These are phyloP conservation scores for Apiotrichum gracile DNA, from an alignment of 1,284 basidiomycete genomes.

Conservation along the genomic window DNA sequence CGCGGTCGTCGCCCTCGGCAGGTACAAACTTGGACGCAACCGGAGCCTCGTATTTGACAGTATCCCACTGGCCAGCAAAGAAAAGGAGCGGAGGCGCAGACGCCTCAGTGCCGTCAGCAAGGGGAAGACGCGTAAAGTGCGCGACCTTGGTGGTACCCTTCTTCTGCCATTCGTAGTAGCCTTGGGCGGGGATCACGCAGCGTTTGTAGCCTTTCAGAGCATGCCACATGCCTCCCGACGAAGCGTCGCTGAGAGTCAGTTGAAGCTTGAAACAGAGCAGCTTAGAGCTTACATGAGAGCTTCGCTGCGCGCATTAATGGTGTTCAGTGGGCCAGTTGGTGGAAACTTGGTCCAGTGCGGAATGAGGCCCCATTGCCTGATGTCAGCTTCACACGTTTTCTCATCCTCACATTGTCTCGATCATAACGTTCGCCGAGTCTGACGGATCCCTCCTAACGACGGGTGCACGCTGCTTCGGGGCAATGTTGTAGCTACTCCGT, in stretches of 20 bases:
- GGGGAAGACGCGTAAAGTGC: constrained; percentile 63
- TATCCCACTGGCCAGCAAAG: constrained; percentile 83
- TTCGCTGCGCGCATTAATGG: constrained; percentile 85
- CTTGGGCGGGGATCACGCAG: constrained; percentile 72
- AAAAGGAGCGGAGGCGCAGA: constrained; percentile 64
- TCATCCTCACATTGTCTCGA: constrained; percentile 43
- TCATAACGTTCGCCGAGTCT: constrained; percentile 50
- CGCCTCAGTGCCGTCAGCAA: constrained; percentile 30
- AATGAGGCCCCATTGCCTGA: constrained; percentile 85
- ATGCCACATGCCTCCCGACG: constrained; percentile 65
- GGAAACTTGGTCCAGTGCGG: constrained; percentile 71
- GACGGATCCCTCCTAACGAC: constrained; percentile 41
- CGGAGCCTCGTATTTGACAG: constrained; percentile 51
- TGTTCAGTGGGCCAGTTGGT: constrained; percentile 64
- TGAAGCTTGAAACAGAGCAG: background rate
- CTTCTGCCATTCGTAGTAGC: constrained; percentile 87
- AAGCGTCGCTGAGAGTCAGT: constrained; percentile 31
- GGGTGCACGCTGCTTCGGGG: constrained; percentile 36
- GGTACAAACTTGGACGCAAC: constrained; percentile 23
- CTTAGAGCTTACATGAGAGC: constrained; percentile 57
- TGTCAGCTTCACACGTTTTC: background rate
- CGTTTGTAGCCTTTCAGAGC: constrained; percentile 70
- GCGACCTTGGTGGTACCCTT: constrained; percentile 71
- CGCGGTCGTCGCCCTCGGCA: constrained; percentile 23
- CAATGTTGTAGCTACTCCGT: constrained; percentile 39